Evolutionary conservation across 306 rosid species (phyloP).

Genomic region (Lagenaria siceraria): DNA sequence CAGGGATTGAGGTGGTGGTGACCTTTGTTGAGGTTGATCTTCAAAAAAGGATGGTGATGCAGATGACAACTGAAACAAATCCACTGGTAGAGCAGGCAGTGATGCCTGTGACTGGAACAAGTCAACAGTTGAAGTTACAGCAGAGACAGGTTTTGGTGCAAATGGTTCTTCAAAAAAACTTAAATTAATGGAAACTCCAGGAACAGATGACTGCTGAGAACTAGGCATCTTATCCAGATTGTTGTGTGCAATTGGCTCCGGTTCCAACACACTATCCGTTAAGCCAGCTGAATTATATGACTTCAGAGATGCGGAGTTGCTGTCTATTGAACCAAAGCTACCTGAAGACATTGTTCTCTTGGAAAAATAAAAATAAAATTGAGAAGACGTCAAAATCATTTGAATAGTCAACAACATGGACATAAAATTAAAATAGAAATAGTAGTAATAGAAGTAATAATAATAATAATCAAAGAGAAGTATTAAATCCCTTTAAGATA

Average conservation of each 20-base stretch:
- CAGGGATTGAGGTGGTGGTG: constrained; percentile 20
- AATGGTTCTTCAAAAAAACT: constrained; percentile 27
- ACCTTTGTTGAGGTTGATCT: constrained; percentile 22
- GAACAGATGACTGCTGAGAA: constrained; percentile 23
- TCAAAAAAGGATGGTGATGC: constrained; percentile 14
- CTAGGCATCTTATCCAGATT: constrained; percentile 21
- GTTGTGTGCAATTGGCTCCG: constrained; percentile 29
- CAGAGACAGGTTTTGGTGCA: constrained; percentile 16
- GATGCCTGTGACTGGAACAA: constrained; percentile 35
- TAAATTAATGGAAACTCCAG: constrained; percentile 28
- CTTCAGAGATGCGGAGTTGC: constrained; percentile 32
- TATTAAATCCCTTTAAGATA: background rate
- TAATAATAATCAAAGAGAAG: background rate
- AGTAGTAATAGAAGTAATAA: background rate
- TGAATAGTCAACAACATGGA: constrained; percentile 6
- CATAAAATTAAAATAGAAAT: background rate
- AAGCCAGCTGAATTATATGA: constrained; percentile 38
- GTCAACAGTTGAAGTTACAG: constrained; percentile 34
- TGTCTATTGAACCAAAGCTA: constrained; percentile 39
- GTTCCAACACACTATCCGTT: constrained; percentile 31
- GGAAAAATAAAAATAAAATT: background rate
- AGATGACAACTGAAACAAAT: constrained; percentile 36
- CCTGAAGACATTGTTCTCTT: constrained; percentile 49
- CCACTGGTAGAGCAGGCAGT: constrained; percentile 16
- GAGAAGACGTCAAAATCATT: constrained; percentile 11